phyloP scores from a whole-genome alignment of 2,329 filamentous ascomycete genomes.

The Knufia petricola region DNA sequence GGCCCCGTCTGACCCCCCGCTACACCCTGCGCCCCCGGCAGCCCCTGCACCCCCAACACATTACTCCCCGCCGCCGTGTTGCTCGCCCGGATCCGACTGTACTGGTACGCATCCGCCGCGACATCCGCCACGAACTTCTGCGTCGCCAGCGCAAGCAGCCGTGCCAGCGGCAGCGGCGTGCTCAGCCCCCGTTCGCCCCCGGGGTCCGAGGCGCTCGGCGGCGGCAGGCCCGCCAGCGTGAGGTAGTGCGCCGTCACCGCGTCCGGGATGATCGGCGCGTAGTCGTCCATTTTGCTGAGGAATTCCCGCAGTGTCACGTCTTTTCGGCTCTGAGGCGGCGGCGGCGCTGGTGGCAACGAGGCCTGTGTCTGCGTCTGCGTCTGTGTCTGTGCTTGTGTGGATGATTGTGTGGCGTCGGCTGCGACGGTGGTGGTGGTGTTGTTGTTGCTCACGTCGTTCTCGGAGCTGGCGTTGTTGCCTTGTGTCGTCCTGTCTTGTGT shows the following conservation, averaged over 20 bases:
- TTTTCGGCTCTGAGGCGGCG: constrained; percentile 62
- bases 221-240: constrained; percentile 86
- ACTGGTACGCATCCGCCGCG: constrained; percentile 94
- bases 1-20: too few relatives aligned
- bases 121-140: constrained; percentile 99
- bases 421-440: constrained; percentile 3
- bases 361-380: constrained; percentile 14
- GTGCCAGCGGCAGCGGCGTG: constrained; percentile 69
- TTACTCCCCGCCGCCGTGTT: constrained; percentile 81
- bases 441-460: constrained; percentile 17
- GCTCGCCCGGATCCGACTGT: constrained; percentile 87
- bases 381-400: constrained; percentile 14
- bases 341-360: constrained; percentile 25
- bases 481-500: constrained; percentile 22
- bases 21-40: constrained; percentile 39
- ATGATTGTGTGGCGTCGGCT: not conserved
- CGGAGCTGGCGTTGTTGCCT: constrained; percentile 16
- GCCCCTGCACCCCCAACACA: constrained; percentile 62
- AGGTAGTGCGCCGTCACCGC: constrained; percentile 98
- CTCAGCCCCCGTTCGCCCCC: constrained; percentile 65
- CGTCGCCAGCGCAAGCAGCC: constrained; percentile 89
- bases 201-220: constrained; percentile 72
- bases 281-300: constrained; percentile 93
- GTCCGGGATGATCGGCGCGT: constrained; percentile 94
- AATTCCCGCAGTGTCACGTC: constrained; percentile 90